Evolutionary conservation across 2,329 filamentous ascomycete species (phyloP).

Genomic region (Monilinia laxa): DNA sequence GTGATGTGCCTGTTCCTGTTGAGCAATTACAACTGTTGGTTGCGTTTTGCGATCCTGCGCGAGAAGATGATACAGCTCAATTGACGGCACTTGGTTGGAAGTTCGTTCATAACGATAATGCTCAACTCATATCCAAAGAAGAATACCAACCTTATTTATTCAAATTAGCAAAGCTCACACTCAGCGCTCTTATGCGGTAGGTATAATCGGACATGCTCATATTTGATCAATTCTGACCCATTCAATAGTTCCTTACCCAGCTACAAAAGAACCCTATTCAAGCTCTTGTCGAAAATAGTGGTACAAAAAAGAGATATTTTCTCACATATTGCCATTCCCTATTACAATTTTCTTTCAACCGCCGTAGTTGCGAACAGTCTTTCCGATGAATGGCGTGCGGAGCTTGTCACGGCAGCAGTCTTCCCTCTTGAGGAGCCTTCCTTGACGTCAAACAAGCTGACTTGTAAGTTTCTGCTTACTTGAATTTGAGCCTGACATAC

Average conservation of each 20-base stretch:
- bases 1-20: slow-evolving; percentile 35
- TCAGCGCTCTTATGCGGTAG: slow-evolving; percentile 37
- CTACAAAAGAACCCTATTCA: slow-evolving; percentile 27
- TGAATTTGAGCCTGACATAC: neutral
- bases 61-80: slow-evolving; percentile 50
- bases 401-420: slow-evolving; percentile 14
- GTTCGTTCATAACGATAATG: slow-evolving; percentile 39
- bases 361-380: slow-evolving; percentile 25
- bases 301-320: slow-evolving; percentile 31
- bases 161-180: slow-evolving; percentile 32
- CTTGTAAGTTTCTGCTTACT: neutral
- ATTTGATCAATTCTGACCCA: neutral
- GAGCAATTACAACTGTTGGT: slow-evolving; percentile 51
- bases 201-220: slow-evolving; percentile 3
- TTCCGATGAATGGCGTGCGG: slow-evolving; percentile 5
- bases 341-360: slow-evolving; percentile 38
- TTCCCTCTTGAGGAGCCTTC: neutral
- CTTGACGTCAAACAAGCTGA: neutral
- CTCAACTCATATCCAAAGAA: slow-evolving; percentile 38
- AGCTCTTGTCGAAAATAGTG: slow-evolving; percentile 34
- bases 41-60: slow-evolving; percentile 49
- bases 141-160: slow-evolving; percentile 32
- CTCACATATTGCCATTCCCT: slow-evolving; percentile 33
- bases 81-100: slow-evolving; percentile 45
- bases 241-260: slow-evolving; percentile 17